phyloP scores from a whole-genome alignment of 1,139 yeast species.

The Suhomyces guaymorum region DNA sequence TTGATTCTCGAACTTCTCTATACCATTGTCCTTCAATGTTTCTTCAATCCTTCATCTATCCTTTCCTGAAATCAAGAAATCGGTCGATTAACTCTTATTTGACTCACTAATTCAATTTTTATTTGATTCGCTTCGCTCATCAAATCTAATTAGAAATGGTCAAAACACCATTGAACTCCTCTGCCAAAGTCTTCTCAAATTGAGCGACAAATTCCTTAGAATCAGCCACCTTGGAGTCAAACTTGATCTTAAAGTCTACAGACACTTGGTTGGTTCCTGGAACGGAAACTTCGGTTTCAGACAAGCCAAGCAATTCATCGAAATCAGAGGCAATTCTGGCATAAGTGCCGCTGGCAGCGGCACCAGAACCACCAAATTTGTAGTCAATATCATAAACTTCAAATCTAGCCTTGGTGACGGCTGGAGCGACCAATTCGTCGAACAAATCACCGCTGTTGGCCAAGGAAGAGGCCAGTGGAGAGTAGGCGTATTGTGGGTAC shows the following conservation, averaged over 20 bases:
- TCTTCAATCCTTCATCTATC: no score
- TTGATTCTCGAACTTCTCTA: no score
- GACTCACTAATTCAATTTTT: no score
- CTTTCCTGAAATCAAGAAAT: no score
- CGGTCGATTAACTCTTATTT: no score
- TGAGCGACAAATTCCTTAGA: slow-evolving; percentile 36
- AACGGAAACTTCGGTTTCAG: slow-evolving; percentile 12
- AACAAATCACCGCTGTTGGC: slow-evolving; percentile 51
- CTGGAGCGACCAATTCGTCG: slow-evolving; percentile 62
- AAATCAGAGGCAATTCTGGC: slow-evolving; percentile 23
- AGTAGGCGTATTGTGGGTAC: slow-evolving; percentile 45
- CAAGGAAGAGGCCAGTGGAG: slow-evolving; percentile 33
- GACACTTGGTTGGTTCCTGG: slow-evolving; percentile 3
- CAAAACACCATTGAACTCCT: slow-evolving; percentile 7
- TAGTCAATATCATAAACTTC: slow-evolving; percentile 38
- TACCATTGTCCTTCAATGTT: no score
- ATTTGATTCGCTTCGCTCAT: no score
- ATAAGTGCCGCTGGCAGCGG: slow-evolving; percentile 16
- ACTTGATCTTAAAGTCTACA: slow-evolving; percentile 50
- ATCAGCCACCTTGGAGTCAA: slow-evolving; percentile 36
- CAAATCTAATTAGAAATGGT: slow-evolving; percentile 7
- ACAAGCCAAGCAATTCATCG: slow-evolving; percentile 51
- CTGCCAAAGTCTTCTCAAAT: slow-evolving; percentile 35
- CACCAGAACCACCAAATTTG: slow-evolving; percentile 22
- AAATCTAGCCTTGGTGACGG: slow-evolving; percentile 61